Conservation (phyloP, 768 basidiomycete species). For the Suillus americanus region DNA sequence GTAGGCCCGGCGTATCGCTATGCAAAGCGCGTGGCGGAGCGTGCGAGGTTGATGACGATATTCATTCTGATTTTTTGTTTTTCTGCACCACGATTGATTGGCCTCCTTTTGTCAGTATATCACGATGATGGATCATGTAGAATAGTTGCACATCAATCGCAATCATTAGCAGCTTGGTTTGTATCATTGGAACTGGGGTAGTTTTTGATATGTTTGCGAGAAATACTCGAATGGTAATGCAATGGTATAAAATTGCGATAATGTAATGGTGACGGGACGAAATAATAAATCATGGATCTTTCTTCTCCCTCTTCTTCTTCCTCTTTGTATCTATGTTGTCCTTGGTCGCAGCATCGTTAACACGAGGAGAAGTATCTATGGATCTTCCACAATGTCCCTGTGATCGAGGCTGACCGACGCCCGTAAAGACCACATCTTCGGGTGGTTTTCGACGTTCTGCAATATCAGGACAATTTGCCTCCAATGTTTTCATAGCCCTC, state of each 20-base stretch:
- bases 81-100: not conserved
- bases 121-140: slow-evolving; percentile 15
- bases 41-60: slow-evolving; percentile 46
- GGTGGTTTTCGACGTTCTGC: not conserved
- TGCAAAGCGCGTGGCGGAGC: slow-evolving; percentile 90
- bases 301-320: not conserved
- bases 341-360: not conserved
- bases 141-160: slow-evolving; percentile 10
- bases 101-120: not conserved
- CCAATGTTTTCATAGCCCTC: slow-evolving; percentile 5
- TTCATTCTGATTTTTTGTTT: not conserved
- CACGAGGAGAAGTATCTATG: not conserved
- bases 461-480: not conserved
- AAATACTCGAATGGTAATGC: not conserved
- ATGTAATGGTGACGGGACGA: not conserved
- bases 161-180: slow-evolving; percentile 7
- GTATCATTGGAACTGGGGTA: not conserved
- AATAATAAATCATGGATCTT: not conserved
- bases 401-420: not conserved
- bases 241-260: not conserved
- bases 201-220: not conserved
- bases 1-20: slow-evolving; percentile 79
- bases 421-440: not conserved
- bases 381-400: slow-evolving; percentile 13
- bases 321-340: not conserved